Evolutionary conservation across 768 basidiomycete species (phyloP).

Genomic region (Lactarius pseudohatsudake): DNA sequence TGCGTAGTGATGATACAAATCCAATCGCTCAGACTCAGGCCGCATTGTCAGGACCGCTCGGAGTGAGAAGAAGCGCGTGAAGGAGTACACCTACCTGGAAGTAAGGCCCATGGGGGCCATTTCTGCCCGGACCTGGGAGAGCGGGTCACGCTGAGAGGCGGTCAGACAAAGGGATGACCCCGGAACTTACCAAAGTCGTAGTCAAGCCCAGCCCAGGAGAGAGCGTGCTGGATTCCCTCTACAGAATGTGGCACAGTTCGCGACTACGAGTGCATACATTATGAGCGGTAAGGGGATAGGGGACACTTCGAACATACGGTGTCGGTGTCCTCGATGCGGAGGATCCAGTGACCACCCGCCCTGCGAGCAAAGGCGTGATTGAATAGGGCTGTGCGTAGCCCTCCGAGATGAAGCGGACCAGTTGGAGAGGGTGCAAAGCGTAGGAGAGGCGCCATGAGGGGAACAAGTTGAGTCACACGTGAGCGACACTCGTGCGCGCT

Average conservation of each 20-base stretch:
- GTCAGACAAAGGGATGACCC: neutral
- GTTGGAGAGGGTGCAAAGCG: slow-evolving; percentile 98
- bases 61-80: neutral
- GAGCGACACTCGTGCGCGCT: neutral
- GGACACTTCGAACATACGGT: slow-evolving; percentile 49
- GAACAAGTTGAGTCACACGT: neutral
- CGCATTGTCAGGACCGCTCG: slow-evolving; percentile 10
- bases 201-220: slow-evolving; percentile 89
- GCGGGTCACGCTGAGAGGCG: neutral
- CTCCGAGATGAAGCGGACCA: slow-evolving; percentile 90
- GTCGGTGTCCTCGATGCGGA: slow-evolving; percentile 96
- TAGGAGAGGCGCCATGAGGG: slow-evolving; percentile 44
- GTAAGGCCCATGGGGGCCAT: slow-evolving; percentile 81
- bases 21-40: slow-evolving; percentile 81
- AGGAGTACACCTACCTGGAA: slow-evolving; percentile 69
- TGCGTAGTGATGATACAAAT: slow-evolving; percentile 77
- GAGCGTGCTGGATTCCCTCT: slow-evolving; percentile 68
- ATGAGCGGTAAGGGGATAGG: slow-evolving; percentile 8
- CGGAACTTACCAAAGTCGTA: slow-evolving; percentile 79
- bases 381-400: slow-evolving; percentile 90
- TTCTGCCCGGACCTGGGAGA: slow-evolving; percentile 67
- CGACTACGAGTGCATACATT: slow-evolving; percentile 46
- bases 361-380: slow-evolving; percentile 86
- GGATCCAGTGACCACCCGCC: slow-evolving; percentile 82
- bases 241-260: slow-evolving; percentile 82